These are phyloP conservation scores for Sisymbrium irio DNA, from an alignment of 345 rosid species.

Conservation along the genomic window DNA sequence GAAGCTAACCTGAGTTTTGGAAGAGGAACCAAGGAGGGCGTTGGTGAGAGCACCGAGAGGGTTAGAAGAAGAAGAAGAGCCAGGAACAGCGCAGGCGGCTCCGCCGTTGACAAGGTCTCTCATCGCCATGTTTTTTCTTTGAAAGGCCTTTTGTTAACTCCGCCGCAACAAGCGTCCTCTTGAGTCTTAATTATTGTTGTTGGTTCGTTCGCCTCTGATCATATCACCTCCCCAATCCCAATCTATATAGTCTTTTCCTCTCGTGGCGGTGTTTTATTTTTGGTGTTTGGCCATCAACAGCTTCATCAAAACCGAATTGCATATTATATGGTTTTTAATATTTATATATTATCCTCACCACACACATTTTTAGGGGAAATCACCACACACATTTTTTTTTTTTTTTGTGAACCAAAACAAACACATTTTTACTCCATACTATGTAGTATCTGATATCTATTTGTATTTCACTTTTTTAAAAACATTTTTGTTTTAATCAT, in stretches of 20 bases:
- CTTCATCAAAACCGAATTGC: not conserved
- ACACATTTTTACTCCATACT: not conserved
- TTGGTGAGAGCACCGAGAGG: slow-evolving; percentile 95
- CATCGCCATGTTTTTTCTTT: slow-evolving; percentile 99
- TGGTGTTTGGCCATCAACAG: not conserved
- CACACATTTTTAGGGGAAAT: slow-evolving; percentile 37
- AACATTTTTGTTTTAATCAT: too few relatives aligned
- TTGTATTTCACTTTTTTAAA: too few relatives aligned
- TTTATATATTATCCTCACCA: slow-evolving; percentile 31
- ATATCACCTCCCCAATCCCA: slow-evolving; percentile 25
- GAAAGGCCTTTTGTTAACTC: not conserved
- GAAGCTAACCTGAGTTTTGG: slow-evolving; percentile 74
- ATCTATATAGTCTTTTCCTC: slow-evolving; percentile 22
- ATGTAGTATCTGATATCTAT: too few relatives aligned
- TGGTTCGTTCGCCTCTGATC: slow-evolving; percentile 12
- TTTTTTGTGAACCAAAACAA: not conserved
- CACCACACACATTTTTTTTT: not conserved
- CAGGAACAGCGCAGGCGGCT: slow-evolving; percentile 93
- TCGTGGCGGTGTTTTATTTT: slow-evolving; percentile 27
- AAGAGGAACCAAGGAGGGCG: slow-evolving; percentile 84
- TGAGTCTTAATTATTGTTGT: not conserved
- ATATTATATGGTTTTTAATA: not conserved
- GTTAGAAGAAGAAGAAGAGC: slow-evolving; percentile 85
- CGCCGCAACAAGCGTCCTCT: slow-evolving; percentile 9
- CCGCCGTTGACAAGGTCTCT: slow-evolving; percentile 92